phyloP scores from a whole-genome alignment of 2,329 filamentous ascomycete species.

The Biscogniauxia sp. region DNA sequence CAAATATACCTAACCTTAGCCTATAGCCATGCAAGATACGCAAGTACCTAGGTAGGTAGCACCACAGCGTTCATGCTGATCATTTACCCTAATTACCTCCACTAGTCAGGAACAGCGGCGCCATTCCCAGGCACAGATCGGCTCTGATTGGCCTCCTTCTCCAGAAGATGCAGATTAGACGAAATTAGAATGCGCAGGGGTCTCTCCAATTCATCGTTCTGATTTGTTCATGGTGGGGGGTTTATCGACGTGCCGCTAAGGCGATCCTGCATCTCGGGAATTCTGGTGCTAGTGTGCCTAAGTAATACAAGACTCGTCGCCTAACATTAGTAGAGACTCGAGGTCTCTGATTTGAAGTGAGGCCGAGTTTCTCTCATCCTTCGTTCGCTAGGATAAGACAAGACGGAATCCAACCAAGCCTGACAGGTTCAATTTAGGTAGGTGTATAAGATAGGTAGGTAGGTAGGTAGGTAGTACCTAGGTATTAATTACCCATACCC shows the following conservation, averaged over 20 bases:
- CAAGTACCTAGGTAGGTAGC: background rate
- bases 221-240: background rate
- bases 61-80: conserved; percentile 7
- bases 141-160: conserved; percentile 14
- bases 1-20: background rate
- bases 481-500: no score
- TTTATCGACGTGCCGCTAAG: background rate
- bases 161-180: conserved; percentile 17
- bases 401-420: no score
- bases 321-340: background rate
- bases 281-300: no score
- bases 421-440: no score
- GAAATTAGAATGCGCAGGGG: conserved; percentile 19
- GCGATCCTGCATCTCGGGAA: background rate
- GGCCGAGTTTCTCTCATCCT: no score
- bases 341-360: background rate
- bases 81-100: conserved; percentile 15
- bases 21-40: no score
- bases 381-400: no score
- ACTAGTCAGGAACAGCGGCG: conserved; percentile 21
- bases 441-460: no score
- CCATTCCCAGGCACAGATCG: conserved; percentile 17
- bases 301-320: background rate
- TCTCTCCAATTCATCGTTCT: background rate
- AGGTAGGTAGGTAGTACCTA: no score